phyloP scores from a whole-genome alignment of 2,329 filamentous ascomycete genomes.

The Waltergamsia citrina region DNA sequence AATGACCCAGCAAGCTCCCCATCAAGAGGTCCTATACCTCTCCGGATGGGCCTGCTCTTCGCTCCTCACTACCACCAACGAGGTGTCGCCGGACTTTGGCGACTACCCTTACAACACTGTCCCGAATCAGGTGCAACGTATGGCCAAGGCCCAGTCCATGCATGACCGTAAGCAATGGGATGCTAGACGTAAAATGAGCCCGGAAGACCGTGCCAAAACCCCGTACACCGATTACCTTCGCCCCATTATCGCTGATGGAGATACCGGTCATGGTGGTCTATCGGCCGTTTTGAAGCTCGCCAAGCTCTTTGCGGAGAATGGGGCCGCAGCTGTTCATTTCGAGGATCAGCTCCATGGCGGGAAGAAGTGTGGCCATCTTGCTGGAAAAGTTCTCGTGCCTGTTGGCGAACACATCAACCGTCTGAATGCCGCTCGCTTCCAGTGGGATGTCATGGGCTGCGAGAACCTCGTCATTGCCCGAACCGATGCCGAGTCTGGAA shows the following conservation, averaged over 20 bases:
- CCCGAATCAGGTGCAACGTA: slow-evolving; percentile 90
- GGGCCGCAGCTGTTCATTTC: slow-evolving; percentile 92
- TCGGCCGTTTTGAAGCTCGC: slow-evolving; percentile 92
- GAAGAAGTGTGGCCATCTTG: slow-evolving; percentile 96
- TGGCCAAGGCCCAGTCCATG: slow-evolving; percentile 94
- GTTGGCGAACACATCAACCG: slow-evolving; percentile 95
- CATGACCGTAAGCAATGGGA: slow-evolving; percentile 97
- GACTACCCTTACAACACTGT: slow-evolving; percentile 99
- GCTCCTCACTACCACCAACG: slow-evolving; percentile 85
- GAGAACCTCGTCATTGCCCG: slow-evolving; percentile 93
- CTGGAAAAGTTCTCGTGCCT: slow-evolving; percentile 91
- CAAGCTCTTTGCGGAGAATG: slow-evolving; percentile 95
- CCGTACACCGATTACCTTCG: slow-evolving; percentile 89
- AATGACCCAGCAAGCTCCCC: slow-evolving; percentile 95
- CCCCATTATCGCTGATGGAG: slow-evolving; percentile 91
- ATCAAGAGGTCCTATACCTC: slow-evolving; percentile 93
- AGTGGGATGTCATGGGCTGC: slow-evolving; percentile 96
- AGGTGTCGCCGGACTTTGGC: slow-evolving; percentile 94
- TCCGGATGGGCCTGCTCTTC: slow-evolving; percentile 98
- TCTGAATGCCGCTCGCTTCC: slow-evolving; percentile 82
- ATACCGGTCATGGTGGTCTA: slow-evolving; percentile 89
- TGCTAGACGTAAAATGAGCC: slow-evolving; percentile 63
- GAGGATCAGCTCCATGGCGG: slow-evolving; percentile 97
- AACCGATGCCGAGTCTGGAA: slow-evolving; percentile 91
- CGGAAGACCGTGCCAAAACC: slow-evolving; percentile 62